Evolutionary conservation across 805 yeast species (phyloP).

Genomic region (Pichia paraexigua): DNA sequence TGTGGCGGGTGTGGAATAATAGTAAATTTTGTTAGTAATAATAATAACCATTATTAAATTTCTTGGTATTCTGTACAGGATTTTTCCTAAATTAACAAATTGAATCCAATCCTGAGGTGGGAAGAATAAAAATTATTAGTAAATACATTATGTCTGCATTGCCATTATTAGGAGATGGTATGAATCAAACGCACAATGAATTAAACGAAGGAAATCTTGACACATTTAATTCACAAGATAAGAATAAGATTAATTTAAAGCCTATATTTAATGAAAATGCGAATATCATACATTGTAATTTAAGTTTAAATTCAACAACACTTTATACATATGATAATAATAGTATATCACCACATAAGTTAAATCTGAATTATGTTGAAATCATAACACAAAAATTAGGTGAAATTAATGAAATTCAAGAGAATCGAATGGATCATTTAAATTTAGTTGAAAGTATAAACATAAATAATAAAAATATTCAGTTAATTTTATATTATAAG

Average conservation of each 20-base stretch:
- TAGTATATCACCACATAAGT: slow-evolving; percentile 30
- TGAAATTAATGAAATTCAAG: slow-evolving; percentile 39
- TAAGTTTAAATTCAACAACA: slow-evolving; percentile 45
- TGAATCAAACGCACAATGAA: not conserved
- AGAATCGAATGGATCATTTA: slow-evolving; percentile 24
- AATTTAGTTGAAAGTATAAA: slow-evolving; percentile 17
- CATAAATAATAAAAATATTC: slow-evolving; percentile 16
- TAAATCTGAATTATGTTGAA: slow-evolving; percentile 45
- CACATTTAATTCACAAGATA: not conserved
- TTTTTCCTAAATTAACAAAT: too few relatives aligned
- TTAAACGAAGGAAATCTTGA: not conserved
- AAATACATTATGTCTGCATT: not conserved
- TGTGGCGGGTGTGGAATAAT: too few relatives aligned
- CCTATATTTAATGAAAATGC: slow-evolving; percentile 7
- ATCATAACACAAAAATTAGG: slow-evolving; percentile 47
- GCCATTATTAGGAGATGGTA: not conserved
- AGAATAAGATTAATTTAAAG: not conserved
- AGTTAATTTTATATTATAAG: slow-evolving; percentile 38
- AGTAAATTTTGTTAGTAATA: too few relatives aligned
- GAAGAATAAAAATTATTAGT: not conserved
- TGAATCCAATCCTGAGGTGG: not conserved
- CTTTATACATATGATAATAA: slow-evolving; percentile 49
- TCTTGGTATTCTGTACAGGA: not conserved
- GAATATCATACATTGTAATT: slow-evolving; percentile 22
- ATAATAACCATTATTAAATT: too few relatives aligned